Percentiles rank a stretch among this genome's conserved stretches.
These are phyloP conservation scores for Colletotrichum chlorophyti DNA, from an alignment of 2,329 filamentous ascomycete species.

Conservation along the genomic window DNA sequence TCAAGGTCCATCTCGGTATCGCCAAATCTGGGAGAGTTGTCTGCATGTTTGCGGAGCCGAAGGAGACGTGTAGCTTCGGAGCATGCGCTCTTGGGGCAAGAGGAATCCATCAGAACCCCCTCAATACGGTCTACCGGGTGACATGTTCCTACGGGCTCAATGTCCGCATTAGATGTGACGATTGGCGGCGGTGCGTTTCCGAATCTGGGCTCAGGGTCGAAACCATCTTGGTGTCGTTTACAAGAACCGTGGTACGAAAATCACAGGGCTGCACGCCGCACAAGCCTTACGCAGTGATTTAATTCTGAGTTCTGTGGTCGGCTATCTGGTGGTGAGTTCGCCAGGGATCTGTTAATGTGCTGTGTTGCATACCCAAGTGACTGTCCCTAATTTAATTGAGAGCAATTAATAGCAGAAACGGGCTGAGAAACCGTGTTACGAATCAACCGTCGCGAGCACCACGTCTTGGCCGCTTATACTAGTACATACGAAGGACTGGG, in stretches of 20 bases:
- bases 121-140: not conserved
- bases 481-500: too few relatives aligned
- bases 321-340: too few relatives aligned
- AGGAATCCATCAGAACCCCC: not conserved
- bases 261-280: too few relatives aligned
- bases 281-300: conserved; percentile 11
- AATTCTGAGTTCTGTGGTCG: too few relatives aligned
- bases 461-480: too few relatives aligned
- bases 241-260: too few relatives aligned
- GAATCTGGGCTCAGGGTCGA: conserved; percentile 10
- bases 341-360: too few relatives aligned
- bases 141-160: not conserved
- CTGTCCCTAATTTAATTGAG: too few relatives aligned
- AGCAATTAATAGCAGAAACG: too few relatives aligned
- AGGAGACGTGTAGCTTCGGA: conserved; percentile 21
- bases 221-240: conserved; percentile 6
- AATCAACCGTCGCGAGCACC: too few relatives aligned
- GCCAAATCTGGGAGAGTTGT: conserved; percentile 6
- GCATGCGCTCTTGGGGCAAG: conserved; percentile 21
- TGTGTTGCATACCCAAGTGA: too few relatives aligned
- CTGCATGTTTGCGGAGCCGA: conserved; percentile 17
- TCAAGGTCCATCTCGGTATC: conserved; percentile 3
- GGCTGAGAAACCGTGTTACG: too few relatives aligned
- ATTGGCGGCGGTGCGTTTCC: conserved; percentile 11
- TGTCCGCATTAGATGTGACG: conserved; percentile 12